These are phyloP conservation scores for Ambrosiella cleistominuta DNA, from an alignment of 2,329 filamentous ascomycete genomes.

Conservation along the genomic window DNA sequence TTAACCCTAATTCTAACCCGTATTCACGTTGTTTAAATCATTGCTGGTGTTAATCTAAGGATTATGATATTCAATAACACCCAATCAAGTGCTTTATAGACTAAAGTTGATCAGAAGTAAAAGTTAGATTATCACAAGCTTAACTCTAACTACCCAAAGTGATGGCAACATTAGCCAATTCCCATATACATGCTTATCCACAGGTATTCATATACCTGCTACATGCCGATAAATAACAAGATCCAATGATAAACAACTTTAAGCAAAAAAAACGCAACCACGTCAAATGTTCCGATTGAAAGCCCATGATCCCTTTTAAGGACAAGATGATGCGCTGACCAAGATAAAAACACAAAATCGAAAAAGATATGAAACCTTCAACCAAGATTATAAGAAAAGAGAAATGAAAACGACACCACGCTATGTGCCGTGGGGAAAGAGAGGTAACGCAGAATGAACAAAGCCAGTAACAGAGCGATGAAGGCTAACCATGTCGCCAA, in stretches of 20 bases:
- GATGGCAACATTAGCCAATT: not conserved
- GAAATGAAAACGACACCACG: not conserved
- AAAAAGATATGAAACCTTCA: not conserved
- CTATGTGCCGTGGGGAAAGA: not conserved
- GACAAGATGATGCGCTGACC: not conserved
- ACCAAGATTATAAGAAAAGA: constrained; percentile 1
- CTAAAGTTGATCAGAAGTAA: not conserved
- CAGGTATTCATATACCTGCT: not conserved
- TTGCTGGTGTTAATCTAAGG: too few species aligned
- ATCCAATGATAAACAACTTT: not conserved
- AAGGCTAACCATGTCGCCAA: not conserved
- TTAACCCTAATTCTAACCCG: too few species aligned
- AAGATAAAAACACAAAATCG: not conserved
- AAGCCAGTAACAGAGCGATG: not conserved
- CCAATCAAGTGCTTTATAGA: not conserved
- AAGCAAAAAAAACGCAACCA: not conserved
- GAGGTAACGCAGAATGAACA: not conserved
- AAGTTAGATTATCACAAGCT: not conserved
- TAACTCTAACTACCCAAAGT: not conserved
- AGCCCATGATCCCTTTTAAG: not conserved
- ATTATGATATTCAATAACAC: too few species aligned
- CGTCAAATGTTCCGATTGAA: not conserved
- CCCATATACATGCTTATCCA: not conserved
- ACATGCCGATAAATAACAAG: not conserved
- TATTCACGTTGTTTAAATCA: too few species aligned